Evolutionary conservation across 1,139 yeast species (phyloP), one percentile per base, ranked within the genome.

Genomic region (Kodamaea anthophila): DNA sequence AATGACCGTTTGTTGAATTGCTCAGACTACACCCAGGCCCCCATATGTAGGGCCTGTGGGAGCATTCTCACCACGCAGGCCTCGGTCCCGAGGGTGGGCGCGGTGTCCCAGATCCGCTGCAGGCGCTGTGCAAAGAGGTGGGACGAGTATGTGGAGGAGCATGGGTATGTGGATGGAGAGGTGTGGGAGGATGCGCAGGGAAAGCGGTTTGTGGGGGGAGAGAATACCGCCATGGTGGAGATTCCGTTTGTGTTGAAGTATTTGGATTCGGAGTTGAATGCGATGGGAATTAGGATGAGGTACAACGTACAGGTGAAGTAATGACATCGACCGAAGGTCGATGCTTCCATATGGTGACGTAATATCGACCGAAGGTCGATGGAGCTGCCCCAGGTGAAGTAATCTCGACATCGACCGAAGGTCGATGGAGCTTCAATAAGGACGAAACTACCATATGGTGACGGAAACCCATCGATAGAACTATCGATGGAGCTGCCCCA

Each of bases 181-280:
- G 74, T 83, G 28, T 91, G 99, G 99, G 96, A 88, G 64, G 98
- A 91, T 55, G 97, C 97, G 11, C 87, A 80, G 47, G 97, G 98
- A 30, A 81, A 75, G 53, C 77, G 80, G 53, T 91, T 81, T 55
- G 79, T 77, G 35, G 98, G 98, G 34, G 99, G 99, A 49, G 80
- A 75, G 38, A 71, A 88, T 41, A 86, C 95, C 16, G 80, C 97
- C 3, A 83, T 95, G 1, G 94, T 93, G 40, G 96, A 96, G 24
- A 82, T 93, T 55, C 99, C 99, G 35, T 91, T 87, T 55, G 98
- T 93, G 23, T 74, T 93, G 69, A 83, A 88, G 55, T 93, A 91
- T 55, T 70, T 93, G 55, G 96, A 91, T 50, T 85, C 96, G 18
- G 99, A 93, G 58, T 71, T 93, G 46, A 78, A 94, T 10, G 98